Evolutionary conservation across 768 basidiomycete species (phyloP).

Genomic region (Termitomyces eurrhizus): DNA sequence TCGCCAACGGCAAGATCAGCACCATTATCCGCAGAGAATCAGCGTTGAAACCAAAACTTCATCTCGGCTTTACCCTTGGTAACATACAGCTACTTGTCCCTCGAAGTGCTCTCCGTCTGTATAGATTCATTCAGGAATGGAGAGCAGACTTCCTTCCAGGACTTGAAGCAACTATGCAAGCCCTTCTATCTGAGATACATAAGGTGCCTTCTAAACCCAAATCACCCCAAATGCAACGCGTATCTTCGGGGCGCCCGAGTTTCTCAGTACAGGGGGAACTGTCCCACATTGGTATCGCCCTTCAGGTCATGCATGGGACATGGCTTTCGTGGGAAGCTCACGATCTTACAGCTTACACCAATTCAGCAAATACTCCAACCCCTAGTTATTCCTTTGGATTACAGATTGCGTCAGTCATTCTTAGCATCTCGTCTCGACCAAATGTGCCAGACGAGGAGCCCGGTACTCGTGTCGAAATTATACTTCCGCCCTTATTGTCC

Average conservation of each 20-base stretch:
- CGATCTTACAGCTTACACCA: conserved; percentile 43
- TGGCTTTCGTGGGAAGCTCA: conserved; percentile 77
- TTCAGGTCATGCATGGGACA: conserved; percentile 86
- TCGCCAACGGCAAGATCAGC: conserved; percentile 44
- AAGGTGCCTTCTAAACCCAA: conserved; percentile 32
- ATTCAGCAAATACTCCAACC: conserved; percentile 31
- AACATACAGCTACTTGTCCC: conserved; percentile 60
- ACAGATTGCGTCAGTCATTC: conserved; percentile 56
- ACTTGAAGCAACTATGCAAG: conserved; percentile 62
- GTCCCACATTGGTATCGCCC: conserved; percentile 48
- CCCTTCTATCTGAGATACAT: conserved; percentile 61
- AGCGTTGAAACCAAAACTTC: conserved; percentile 31
- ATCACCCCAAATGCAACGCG: conserved; percentile 26
- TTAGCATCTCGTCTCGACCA: conserved; percentile 53
- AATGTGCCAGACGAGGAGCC: conserved; percentile 31
- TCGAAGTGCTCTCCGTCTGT: conserved; percentile 75
- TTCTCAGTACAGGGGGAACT: conserved; percentile 54
- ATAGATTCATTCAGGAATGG: conserved; percentile 82
- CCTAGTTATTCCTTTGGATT: conserved; percentile 53
- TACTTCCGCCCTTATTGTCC: conserved; percentile 61
- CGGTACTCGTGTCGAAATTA: conserved; percentile 53
- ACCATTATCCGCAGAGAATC: conserved; percentile 44
- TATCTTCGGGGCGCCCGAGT: conserved; percentile 23
- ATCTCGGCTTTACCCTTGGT: conserved; percentile 41
- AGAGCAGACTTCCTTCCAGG: conserved; percentile 72